A percentile compares a stretch with the other conserved stretches of the same genome.
These are phyloP conservation scores for Straminergon stramineum DNA, from an alignment of 225 moss, liverwort and hornwort species.

Conservation along the genomic window DNA sequence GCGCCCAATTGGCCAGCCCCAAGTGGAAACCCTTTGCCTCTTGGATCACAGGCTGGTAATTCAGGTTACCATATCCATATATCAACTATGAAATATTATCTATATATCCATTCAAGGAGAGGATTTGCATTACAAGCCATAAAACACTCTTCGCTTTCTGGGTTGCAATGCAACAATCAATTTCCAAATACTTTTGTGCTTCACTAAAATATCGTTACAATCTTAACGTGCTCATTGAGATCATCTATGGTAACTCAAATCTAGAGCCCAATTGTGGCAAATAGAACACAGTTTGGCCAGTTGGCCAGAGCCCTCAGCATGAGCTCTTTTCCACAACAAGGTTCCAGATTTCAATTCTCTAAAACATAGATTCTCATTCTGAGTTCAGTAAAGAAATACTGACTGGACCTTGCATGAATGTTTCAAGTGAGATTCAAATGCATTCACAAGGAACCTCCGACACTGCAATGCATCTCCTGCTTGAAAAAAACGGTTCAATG, in stretches of 20 bases:
- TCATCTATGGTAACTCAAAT: neutral
- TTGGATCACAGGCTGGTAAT: constrained; percentile 46
- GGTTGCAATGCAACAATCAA: neutral
- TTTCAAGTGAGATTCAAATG: neutral
- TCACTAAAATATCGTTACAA: neutral
- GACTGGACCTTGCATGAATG: neutral
- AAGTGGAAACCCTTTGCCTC: constrained; percentile 38
- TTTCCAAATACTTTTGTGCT: neutral
- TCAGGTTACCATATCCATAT: neutral
- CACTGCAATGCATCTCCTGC: neutral
- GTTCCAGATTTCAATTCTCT: neutral
- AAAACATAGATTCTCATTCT: neutral
- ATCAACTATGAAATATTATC: neutral
- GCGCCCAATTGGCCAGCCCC: constrained; percentile 16
- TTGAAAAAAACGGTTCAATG: neutral
- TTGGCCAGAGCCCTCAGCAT: neutral
- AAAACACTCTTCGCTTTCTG: neutral
- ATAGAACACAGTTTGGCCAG: neutral
- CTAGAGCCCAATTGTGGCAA: neutral
- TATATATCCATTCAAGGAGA: neutral
- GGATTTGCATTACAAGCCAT: neutral
- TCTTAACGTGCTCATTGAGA: neutral
- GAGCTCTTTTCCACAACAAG: neutral
- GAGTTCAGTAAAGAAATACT: neutral
- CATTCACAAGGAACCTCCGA: neutral